Evolutionary conservation across 768 basidiomycete species (phyloP), one percentile per base, ranked within the genome.

Genomic region (Tricholoma furcatifolium): DNA sequence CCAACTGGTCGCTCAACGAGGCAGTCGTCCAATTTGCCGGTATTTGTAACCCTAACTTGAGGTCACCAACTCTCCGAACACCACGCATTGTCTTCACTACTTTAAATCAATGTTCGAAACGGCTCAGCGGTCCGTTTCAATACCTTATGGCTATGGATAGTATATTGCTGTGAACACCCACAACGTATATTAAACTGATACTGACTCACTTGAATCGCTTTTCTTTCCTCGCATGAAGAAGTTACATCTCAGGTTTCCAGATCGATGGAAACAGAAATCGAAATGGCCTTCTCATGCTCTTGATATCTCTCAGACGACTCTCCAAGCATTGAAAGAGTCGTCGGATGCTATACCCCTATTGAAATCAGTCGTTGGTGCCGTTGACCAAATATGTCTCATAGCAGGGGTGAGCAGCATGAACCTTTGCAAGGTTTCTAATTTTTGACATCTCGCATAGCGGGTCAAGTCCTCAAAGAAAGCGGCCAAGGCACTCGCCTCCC

Each of bases 31-130:
- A 61, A 64, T 74, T 73, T 73, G 69, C 56, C 50, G 50, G 43
- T 68, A 62, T 65, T 68, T 66, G 65, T 65, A 61, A 66, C 62
- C 67, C 62, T 67, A 67, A 57, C 44, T 58, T 65, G 58, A 59
- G 61, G 54, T 61, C 56, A 47, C 38, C 47, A 40, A n/a, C 18
- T 2, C 50, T 55, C 59, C 47, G 53, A 51, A 43, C 38, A 40
- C 6, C 39, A 52, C 51, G 51, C 50, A 51, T n/a, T n/a, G n/a
- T n/a, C n/a, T n/a, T n/a, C n/a, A n/a, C n/a, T n/a, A n/a, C n/a
- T n/a, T n/a, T n/a, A n/a, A n/a, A n/a, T n/a, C 42, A 38, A 3
- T 27, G 27, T 27, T 27, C 27, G 27, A 27, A 27, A 27, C 27
- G 27, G 27, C 7, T 27, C 4, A 4, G 27, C 27, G 27, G 27